Evolutionary conservation across 805 yeast genomes (phyloP).

Genomic region (Saccharomycopsis microspora): DNA sequence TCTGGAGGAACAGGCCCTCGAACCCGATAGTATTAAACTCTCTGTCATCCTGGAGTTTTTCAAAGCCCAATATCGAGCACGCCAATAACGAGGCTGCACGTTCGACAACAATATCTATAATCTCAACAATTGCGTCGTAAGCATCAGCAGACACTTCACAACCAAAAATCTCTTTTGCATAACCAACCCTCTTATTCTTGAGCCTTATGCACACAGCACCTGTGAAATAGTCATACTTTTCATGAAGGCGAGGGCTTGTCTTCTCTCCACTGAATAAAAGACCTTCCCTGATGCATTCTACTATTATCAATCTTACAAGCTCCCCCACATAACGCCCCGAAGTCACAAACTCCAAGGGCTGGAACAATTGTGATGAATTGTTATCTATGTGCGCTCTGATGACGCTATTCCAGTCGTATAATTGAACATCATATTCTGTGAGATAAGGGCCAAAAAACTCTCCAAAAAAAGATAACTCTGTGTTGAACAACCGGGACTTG

Average conservation of each 20-base stretch:
- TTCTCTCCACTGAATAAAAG: background rate
- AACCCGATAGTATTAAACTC: conserved; percentile 2
- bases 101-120: conserved; percentile 3
- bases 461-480: conserved; percentile 16
- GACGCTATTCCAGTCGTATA: background rate
- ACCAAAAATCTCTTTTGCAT: too few relatives aligned
- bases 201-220: conserved; percentile 2
- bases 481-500: conserved; percentile 3
- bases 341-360: conserved; percentile 15
- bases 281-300: background rate
- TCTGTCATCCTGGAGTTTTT: background rate
- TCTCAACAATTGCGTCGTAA: background rate
- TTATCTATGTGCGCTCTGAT: background rate
- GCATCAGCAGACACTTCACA: too few relatives aligned
- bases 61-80: conserved; percentile 4
- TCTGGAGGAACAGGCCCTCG: conserved; percentile 13
- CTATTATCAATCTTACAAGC: conserved; percentile 7
- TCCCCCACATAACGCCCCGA: conserved; percentile 15
- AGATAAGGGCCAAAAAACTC: background rate
- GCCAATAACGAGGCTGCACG: conserved; percentile 11
- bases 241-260: background rate
- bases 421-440: conserved; percentile 2
- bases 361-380: background rate
- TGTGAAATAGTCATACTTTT: conserved; percentile 6
- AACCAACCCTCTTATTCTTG: too few relatives aligned